Percentiles rank a stretch among this genome's conserved stretches.
These are phyloP conservation scores for Salix exigua DNA, from an alignment of 345 rosid species.

Conservation along the genomic window DNA sequence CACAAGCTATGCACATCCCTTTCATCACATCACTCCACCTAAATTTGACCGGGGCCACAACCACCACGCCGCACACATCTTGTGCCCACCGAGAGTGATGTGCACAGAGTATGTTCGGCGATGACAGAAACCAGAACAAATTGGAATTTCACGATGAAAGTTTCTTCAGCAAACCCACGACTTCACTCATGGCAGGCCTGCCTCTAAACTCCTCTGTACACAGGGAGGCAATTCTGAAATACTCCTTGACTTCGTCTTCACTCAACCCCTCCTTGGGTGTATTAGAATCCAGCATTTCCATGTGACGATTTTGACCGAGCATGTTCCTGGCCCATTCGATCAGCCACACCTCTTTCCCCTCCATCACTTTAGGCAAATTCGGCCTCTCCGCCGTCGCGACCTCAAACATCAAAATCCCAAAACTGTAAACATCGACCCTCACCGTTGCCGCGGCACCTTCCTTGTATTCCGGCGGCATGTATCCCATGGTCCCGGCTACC, in stretches of 20 bases:
- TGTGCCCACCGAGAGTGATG: too few species aligned
- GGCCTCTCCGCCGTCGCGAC: slow-evolving; percentile 58
- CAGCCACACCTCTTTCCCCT: slow-evolving; percentile 42
- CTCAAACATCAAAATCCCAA: slow-evolving; percentile 81
- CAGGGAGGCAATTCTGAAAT: slow-evolving; percentile 52
- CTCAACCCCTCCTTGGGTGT: slow-evolving; percentile 22
- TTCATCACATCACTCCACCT: too few species aligned
- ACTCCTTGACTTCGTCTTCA: slow-evolving; percentile 40
- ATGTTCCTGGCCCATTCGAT: slow-evolving; percentile 53
- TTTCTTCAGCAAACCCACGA: slow-evolving; percentile 29
- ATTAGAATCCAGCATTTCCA: slow-evolving; percentile 50
- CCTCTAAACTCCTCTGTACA: slow-evolving; percentile 45
- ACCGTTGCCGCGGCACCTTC: slow-evolving; percentile 67
- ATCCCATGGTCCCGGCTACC: slow-evolving; percentile 91
- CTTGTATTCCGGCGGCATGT: slow-evolving; percentile 94
- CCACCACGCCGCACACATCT: too few species aligned
- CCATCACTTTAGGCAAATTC: slow-evolving; percentile 43
- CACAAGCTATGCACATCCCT: too few species aligned
- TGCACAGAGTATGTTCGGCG: background rate
- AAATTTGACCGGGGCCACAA: too few species aligned
- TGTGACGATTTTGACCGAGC: slow-evolving; percentile 31
- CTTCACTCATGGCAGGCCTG: slow-evolving; percentile 56
- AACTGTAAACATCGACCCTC: slow-evolving; percentile 71
- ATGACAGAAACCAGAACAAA: background rate
- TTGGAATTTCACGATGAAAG: background rate